Conservation (phyloP, 305 asterid species). For the Fraxinus floribunda region DNA sequence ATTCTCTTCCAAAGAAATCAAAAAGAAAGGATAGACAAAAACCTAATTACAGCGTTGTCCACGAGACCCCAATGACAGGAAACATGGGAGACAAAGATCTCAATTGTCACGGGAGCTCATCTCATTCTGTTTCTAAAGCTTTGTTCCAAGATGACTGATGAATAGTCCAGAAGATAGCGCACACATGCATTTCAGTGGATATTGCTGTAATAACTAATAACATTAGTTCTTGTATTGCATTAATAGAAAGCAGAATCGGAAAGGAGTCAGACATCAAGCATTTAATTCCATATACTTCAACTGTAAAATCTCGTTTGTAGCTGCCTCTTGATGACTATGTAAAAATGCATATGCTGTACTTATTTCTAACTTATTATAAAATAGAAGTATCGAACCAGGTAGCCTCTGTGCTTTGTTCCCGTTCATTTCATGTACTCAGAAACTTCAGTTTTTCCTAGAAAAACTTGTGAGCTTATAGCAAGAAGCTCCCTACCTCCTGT, state of each 20-base stretch:
- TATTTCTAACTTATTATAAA: background rate
- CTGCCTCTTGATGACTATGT: background rate
- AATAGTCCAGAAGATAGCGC: slow-evolving; percentile 5
- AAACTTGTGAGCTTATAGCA: background rate
- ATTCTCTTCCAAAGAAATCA: slow-evolving; percentile 44
- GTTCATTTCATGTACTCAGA: background rate
- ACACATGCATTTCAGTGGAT: background rate
- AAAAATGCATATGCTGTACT: background rate
- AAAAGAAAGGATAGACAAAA: slow-evolving; percentile 50
- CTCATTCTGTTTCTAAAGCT: slow-evolving; percentile 63
- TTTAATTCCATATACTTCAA: background rate
- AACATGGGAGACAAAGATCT: slow-evolving; percentile 30
- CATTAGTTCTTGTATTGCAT: background rate
- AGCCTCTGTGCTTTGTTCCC: background rate
- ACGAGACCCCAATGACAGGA: slow-evolving; percentile 77
- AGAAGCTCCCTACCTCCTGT: background rate
- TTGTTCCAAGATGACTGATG: slow-evolving; percentile 68
- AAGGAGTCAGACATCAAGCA: slow-evolving; percentile 11
- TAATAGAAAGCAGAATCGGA: background rate
- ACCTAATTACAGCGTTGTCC: slow-evolving; percentile 48
- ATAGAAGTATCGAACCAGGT: slow-evolving; percentile 4
- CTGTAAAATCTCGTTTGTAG: slow-evolving; percentile 14
- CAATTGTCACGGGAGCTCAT: slow-evolving; percentile 29
- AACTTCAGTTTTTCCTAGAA: background rate
- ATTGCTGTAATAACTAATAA: background rate